Percentiles rank a stretch among this genome's conserved stretches.
Evolutionary conservation across 257 asterid species (phyloP).

Genomic region (Osmanthus fragrans): DNA sequence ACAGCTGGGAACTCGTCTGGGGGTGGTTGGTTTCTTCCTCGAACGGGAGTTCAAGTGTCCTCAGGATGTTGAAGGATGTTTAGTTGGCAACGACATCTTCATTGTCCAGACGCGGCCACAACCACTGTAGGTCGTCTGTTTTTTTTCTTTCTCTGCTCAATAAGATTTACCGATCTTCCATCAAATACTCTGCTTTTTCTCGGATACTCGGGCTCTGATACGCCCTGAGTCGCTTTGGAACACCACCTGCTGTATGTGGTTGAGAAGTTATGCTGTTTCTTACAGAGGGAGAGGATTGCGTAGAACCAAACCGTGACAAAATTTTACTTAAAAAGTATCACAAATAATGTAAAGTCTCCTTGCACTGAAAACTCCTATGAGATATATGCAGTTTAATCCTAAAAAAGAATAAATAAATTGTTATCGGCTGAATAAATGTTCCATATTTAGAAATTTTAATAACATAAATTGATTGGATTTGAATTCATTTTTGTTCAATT

Average conservation of each 20-base stretch:
- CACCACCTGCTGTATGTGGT: too few relatives aligned
- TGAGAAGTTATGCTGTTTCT: neutral
- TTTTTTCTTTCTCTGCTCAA: neutral
- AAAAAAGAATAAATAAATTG: neutral
- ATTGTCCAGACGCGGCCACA: conserved; percentile 94
- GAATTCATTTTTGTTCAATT: neutral
- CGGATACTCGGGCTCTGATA: too few relatives aligned
- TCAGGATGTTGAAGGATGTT: conserved; percentile 95
- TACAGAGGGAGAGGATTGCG: neutral
- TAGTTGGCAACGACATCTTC: conserved; percentile 70
- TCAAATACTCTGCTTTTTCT: neutral
- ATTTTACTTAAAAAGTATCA: neutral
- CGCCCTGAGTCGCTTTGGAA: too few relatives aligned
- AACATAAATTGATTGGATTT: neutral
- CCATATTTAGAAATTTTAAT: neutral
- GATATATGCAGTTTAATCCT: neutral
- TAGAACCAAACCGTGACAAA: too few relatives aligned
- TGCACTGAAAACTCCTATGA: neutral
- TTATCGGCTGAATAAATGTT: too few relatives aligned
- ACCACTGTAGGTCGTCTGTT: conserved; percentile 40
- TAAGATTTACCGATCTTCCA: neutral
- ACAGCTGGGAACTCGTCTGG: conserved; percentile 73
- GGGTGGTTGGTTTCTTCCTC: conserved; percentile 71
- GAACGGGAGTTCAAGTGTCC: conserved; percentile 80
- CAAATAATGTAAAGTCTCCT: neutral